phyloP scores from a whole-genome alignment of 1,284 basidiomycete species.

The Boletus smithii region DNA sequence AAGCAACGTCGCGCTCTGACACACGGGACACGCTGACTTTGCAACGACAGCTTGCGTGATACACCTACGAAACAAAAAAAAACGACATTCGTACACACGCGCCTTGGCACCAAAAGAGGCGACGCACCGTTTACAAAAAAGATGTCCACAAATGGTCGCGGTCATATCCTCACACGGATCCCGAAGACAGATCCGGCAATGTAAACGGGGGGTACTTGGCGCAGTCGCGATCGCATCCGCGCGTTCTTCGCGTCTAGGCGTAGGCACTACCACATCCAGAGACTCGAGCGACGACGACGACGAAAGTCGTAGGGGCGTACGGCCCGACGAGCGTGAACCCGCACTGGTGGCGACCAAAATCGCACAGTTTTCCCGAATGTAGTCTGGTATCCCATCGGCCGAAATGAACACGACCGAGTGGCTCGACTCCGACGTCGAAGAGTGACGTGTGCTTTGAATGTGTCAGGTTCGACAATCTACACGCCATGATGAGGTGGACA shows the following conservation, averaged over 20 bases:
- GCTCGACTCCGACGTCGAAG: slow-evolving; percentile 14
- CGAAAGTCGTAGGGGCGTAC: slow-evolving; percentile 18
- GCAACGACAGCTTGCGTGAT: slow-evolving; percentile 46
- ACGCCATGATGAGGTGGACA: neutral
- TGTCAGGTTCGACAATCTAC: neutral
- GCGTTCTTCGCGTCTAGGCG: neutral
- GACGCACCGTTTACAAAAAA: slow-evolving; percentile 53
- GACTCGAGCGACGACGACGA: slow-evolving; percentile 21
- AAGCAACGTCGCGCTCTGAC: slow-evolving; percentile 44
- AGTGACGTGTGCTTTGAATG: neutral
- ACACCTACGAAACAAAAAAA: slow-evolving; percentile 36
- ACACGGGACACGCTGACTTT: slow-evolving; percentile 46
- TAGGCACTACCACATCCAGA: neutral
- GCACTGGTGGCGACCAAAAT: slow-evolving; percentile 32
- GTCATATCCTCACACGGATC: slow-evolving; percentile 47
- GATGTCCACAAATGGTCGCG: slow-evolving; percentile 54
- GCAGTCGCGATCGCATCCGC: neutral
- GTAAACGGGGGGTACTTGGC: slow-evolving; percentile 25
- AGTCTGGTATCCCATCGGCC: slow-evolving; percentile 32
- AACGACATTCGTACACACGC: neutral
- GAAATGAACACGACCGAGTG: slow-evolving; percentile 31
- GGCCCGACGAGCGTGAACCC: slow-evolving; percentile 23
- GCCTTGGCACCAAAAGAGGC: neutral
- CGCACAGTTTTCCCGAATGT: slow-evolving; percentile 32
- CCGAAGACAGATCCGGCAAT: slow-evolving; percentile 44